Percentiles rank a stretch among this genome's conserved stretches.
Conservation (phyloP, 73 alveolate species). For the Stentor roeselii region DNA sequence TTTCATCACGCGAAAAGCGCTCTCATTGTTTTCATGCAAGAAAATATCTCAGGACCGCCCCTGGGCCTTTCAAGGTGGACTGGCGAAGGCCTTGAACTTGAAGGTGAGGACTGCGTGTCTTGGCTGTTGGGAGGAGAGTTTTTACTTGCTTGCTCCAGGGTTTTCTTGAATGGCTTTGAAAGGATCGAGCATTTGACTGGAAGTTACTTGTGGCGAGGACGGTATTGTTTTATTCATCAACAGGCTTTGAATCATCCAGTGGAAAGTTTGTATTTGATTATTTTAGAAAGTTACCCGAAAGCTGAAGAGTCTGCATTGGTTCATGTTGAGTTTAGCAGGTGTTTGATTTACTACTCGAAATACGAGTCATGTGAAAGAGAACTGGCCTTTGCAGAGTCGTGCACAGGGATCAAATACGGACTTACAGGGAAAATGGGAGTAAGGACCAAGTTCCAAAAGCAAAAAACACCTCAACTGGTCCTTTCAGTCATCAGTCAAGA, state of each 20-base stretch:
- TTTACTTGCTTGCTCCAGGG: background rate
- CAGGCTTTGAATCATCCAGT: constrained; percentile 20
- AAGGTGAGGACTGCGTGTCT: background rate
- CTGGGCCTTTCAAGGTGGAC: background rate
- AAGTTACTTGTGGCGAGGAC: background rate
- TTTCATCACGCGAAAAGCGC: background rate
- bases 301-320: background rate
- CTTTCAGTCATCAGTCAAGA: constrained; percentile 57
- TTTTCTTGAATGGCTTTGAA: background rate
- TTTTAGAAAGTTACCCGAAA: background rate
- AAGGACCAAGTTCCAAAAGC: constrained; percentile 90
- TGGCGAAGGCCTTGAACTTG: constrained; percentile 1
- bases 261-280: background rate
- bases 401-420: constrained; percentile 68
- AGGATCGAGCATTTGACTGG: background rate
- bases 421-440: constrained; percentile 95
- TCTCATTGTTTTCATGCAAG: constrained; percentile 5
- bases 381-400: constrained; percentile 65
- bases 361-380: constrained; percentile 69
- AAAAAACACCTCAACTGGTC: constrained; percentile 84
- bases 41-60: constrained; percentile 21
- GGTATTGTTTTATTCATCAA: constrained; percentile 5
- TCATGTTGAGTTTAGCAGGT: background rate
- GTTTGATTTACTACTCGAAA: constrained; percentile 45
- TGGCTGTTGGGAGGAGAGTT: background rate